Percentiles rank a stretch among this genome's conserved stretches.
phyloP scores from a whole-genome alignment of 805 yeast genomes.

The Yamadazyma insecticola region DNA sequence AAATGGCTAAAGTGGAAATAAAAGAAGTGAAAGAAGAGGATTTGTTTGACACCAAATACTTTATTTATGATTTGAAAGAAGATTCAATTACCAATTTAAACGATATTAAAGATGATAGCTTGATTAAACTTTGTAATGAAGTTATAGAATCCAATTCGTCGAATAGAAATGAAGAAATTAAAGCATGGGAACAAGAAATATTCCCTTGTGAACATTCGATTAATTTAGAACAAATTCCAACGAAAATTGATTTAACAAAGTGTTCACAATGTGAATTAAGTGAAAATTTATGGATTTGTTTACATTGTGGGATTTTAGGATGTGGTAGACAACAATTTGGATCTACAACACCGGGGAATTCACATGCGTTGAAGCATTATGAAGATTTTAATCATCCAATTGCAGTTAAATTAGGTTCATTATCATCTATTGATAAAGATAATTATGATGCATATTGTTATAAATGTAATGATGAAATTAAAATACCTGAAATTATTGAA shows the following conservation, averaged over 20 bases:
- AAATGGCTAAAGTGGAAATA: constrained; percentile 64
- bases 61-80: constrained; percentile 35
- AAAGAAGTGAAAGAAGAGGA: constrained; percentile 61
- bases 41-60: constrained; percentile 44
- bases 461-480: constrained; percentile 81
- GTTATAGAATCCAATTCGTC: constrained; percentile 58
- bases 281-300: constrained; percentile 88
- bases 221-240: constrained; percentile 39
- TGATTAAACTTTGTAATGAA: constrained; percentile 31
- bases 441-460: constrained; percentile 85
- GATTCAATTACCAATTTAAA: constrained; percentile 22
- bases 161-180: constrained; percentile 60
- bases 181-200: constrained; percentile 90
- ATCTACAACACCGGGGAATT: constrained; percentile 79
- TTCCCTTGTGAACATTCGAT: constrained; percentile 73
- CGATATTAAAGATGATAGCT: constrained; percentile 15
- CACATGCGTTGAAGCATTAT: constrained; percentile 81
- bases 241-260: constrained; percentile 28
- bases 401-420: constrained; percentile 87
- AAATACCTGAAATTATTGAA: constrained; percentile 53
- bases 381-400: constrained; percentile 61
- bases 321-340: constrained; percentile 97
- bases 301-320: constrained; percentile 85
- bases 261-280: constrained; percentile 60
- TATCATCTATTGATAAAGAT: constrained; percentile 58